Evolutionary conservation across 2,329 filamentous ascomycete genomes (phyloP), one percentile per base, ranked within the genome.

Genomic region (Leptographium lundbergii): DNA sequence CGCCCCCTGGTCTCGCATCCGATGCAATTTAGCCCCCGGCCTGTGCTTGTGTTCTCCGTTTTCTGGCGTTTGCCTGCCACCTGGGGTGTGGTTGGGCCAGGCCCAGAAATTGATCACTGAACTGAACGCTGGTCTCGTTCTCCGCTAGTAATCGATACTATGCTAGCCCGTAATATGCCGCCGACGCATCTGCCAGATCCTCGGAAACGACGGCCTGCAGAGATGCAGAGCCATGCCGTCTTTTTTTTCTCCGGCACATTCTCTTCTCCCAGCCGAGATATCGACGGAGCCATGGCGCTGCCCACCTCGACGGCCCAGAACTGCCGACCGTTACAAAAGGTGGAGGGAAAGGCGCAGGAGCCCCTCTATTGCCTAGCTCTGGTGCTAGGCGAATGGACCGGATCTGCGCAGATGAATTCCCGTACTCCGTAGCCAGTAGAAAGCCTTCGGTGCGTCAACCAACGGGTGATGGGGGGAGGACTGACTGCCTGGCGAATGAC

Each of bases 301-400:
- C 5, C 53, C 6, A 17, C 25, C n/a, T 27, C 25, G 32, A 34
- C 25, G 29, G 56, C 51, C n/a, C 29, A 36, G 17, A 19, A 19
- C 17, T 52, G 48, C 48, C 56, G 56, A 45, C 56, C 56, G 56
- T 57, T 57, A 36, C 17, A 53, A 53, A 53, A 57, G 56, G 56
- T 50, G 47, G 56, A 45, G 56, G 47, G 10, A 29, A 14, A 50
- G 54, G 19, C 10, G 29, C 19, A 36, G n/a, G 25, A 54, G n/a
- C 32, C 9, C 52, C 32, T 22, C 19, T 13, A 3, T 54, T 13
- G 19, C 29, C 29, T 34, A 19, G 32, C 51, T 36, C 24, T 36
- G 34, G 51, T 54, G 51, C 48, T 17, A 29, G 13, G 47, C 48
- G 17, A 32, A 19, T 14, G 24, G 48, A 19, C 24, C 14, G 24